phyloP scores from a whole-genome alignment of 495 filamentous ascomycete genomes.

The Trypethelium eluteriae region DNA sequence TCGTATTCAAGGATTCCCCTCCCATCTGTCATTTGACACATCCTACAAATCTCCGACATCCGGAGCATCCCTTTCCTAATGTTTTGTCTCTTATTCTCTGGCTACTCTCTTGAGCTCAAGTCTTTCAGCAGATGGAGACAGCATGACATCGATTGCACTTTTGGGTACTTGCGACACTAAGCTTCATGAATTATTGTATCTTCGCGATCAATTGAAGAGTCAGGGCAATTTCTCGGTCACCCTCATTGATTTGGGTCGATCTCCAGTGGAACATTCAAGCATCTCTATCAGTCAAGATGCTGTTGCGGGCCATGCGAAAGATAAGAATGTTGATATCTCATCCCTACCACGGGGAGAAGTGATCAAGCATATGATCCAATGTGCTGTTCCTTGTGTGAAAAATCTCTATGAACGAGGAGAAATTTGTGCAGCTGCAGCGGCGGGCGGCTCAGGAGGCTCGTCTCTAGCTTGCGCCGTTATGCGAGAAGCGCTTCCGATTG shows the following conservation, averaged over 20 bases:
- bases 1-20: neutral
- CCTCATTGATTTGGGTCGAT: conserved; percentile 49
- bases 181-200: conserved; percentile 51
- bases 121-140: neutral
- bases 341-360: conserved; percentile 43
- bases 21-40: neutral
- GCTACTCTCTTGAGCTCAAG: neutral
- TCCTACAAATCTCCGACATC: neutral
- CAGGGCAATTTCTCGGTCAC: conserved; percentile 37
- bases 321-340: conserved; percentile 15
- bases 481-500: conserved; percentile 50
- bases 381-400: conserved; percentile 34
- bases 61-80: neutral
- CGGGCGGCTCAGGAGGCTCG: conserved; percentile 55
- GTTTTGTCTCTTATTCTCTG: neutral
- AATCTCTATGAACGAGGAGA: conserved; percentile 29
- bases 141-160: conserved; percentile 41
- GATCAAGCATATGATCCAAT: conserved; percentile 44
- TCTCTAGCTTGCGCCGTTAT: conserved; percentile 50
- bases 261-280: conserved; percentile 33
- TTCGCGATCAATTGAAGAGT: conserved; percentile 41
- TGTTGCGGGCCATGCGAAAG: conserved; percentile 27
- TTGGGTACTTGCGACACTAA: conserved; percentile 67
- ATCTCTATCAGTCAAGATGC: conserved; percentile 44
- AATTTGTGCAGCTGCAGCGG: conserved; percentile 49